phyloP scores from a whole-genome alignment of 306 rosid species.

The Acmispon strigosus region DNA sequence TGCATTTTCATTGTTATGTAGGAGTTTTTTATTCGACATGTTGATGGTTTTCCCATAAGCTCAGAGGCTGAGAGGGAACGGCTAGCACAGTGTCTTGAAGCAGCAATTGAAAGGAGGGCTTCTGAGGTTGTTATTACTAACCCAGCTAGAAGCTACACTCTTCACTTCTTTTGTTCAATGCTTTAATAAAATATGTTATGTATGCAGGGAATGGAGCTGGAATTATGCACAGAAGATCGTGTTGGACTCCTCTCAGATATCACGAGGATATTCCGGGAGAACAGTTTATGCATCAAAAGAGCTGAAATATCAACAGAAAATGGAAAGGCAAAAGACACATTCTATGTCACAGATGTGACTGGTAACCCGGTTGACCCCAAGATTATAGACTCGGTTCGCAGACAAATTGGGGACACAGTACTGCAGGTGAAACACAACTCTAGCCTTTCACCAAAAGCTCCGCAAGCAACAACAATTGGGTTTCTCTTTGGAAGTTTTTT shows the following conservation, averaged over 20 bases:
- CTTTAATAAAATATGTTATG: slow-evolving; percentile 17
- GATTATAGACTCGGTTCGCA: slow-evolving; percentile 68
- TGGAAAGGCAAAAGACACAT: slow-evolving; percentile 64
- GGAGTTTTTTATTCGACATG: slow-evolving; percentile 91
- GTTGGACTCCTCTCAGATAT: slow-evolving; percentile 68
- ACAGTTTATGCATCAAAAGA: slow-evolving; percentile 75
- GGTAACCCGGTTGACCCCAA: slow-evolving; percentile 76
- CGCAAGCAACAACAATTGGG: slow-evolving; percentile 49
- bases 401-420: slow-evolving; percentile 54
- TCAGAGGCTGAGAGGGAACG: slow-evolving; percentile 90
- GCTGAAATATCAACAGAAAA: slow-evolving; percentile 83
- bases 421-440: slow-evolving; percentile 66
- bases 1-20: slow-evolving; percentile 18
- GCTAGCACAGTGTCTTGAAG: slow-evolving; percentile 82
- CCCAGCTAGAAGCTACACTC: not conserved
- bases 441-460: slow-evolving; percentile 36
- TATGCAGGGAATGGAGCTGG: slow-evolving; percentile 87
- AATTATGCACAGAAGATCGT: slow-evolving; percentile 70
- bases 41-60: slow-evolving; percentile 83
- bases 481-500: slow-evolving; percentile 67
- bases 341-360: slow-evolving; percentile 79
- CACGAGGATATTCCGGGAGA: slow-evolving; percentile 87
- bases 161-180: not conserved
- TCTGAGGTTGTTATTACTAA: slow-evolving; percentile 49
- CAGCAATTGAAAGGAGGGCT: slow-evolving; percentile 91